Conservation (phyloP, 2,329 filamentous ascomycete species). For the Fusarium circinatum region DNA sequence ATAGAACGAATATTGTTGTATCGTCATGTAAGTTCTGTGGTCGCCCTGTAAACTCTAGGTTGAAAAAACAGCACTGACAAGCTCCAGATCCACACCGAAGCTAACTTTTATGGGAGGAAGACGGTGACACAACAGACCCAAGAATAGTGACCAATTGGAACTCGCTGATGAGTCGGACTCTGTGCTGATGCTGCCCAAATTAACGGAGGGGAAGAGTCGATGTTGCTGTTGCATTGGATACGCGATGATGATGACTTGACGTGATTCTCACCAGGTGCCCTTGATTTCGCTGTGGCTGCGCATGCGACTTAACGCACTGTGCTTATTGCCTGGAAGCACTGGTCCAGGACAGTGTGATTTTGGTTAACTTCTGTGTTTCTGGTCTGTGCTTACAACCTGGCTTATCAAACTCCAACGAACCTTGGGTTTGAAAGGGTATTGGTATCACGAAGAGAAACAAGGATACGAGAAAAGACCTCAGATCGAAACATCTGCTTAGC, state of each 20-base stretch:
- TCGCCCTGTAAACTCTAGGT: neutral
- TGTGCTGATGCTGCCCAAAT: neutral
- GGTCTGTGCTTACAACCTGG: neutral
- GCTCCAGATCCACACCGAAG: neutral
- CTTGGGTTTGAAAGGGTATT: neutral
- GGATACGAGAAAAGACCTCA: neutral
- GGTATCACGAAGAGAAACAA: neutral
- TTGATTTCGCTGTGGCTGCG: constrained; percentile 16
- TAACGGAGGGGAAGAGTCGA: neutral
- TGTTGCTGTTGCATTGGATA: neutral
- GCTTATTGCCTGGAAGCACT: accelerated
- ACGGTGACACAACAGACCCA: neutral
- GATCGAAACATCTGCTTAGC: neutral
- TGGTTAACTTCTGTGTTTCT: neutral
- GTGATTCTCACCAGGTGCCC: constrained; percentile 21
- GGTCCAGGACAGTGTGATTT: neutral
- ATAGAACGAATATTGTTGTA: neutral
- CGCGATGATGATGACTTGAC: constrained; percentile 34
- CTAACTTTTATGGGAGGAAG: neutral
- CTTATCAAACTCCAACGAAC: neutral
- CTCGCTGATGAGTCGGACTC: neutral
- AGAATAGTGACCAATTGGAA: neutral
- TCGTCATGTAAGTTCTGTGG: constrained; percentile 8
- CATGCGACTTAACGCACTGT: neutral
- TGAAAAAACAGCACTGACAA: constrained; percentile 20